Evolutionary conservation across 257 asterid species (phyloP).

Genomic region (Pogostemon cablin): DNA sequence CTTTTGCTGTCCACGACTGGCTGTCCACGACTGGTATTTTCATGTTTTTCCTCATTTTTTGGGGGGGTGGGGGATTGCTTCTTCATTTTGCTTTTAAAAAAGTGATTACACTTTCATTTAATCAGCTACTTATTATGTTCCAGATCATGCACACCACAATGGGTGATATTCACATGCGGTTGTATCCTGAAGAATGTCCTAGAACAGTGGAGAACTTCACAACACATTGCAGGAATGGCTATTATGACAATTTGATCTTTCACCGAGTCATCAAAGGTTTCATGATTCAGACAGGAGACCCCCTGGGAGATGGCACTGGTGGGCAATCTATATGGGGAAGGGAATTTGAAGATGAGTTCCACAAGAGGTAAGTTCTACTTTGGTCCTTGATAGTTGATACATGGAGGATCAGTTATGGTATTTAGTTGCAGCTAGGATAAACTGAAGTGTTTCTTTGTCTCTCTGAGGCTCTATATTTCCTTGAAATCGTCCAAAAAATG

Average conservation of each 20-base stretch:
- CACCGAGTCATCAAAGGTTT: conserved; percentile 98
- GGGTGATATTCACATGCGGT: conserved; percentile 96
- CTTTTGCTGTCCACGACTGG: conserved; percentile 18
- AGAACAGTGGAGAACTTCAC: conserved; percentile 98
- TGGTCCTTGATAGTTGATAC: neutral
- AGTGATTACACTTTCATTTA: neutral
- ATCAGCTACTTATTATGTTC: conserved; percentile 29
- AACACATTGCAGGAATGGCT: conserved; percentile 94
- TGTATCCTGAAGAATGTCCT: conserved; percentile 98
- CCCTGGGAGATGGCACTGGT: conserved; percentile 99
- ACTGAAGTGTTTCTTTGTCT: neutral
- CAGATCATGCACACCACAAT: conserved; percentile 91
- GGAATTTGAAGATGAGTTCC: conserved; percentile 98
- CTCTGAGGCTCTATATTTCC: conserved; percentile 18
- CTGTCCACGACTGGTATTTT: neutral
- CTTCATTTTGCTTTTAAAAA: conserved; percentile 10
- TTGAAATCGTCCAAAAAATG: neutral
- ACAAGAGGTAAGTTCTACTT: conserved; percentile 67
- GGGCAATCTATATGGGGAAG: conserved; percentile 99
- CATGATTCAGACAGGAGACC: conserved; percentile 99
- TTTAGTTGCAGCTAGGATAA: too few relatives aligned
- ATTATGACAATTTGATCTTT: conserved; percentile 91
- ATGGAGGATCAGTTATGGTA: too few relatives aligned
- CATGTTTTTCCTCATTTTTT: too few relatives aligned
- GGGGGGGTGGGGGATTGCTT: neutral